Conservation (phyloP, 2,329 filamentous ascomycete species). For the Ophiocordyceps polyrhachis-furcata region DNA sequence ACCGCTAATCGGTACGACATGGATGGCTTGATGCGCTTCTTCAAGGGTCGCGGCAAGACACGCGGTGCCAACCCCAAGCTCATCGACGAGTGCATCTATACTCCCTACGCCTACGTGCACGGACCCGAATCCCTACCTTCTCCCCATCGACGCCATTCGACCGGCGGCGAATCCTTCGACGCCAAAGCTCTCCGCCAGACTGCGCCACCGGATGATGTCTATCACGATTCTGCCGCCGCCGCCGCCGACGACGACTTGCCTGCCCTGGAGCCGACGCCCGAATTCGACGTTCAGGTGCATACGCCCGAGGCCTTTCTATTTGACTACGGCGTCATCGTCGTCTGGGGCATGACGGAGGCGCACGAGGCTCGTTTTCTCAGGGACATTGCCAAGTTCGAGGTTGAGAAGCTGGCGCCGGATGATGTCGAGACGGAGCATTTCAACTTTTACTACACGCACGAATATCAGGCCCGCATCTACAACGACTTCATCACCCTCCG, state of each 20-base stretch:
- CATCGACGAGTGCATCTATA: slow-evolving; percentile 96
- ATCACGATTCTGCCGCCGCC: slow-evolving; percentile 7
- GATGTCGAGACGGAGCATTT: slow-evolving; percentile 94
- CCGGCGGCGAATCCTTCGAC: slow-evolving; percentile 42
- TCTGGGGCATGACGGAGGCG: slow-evolving; percentile 90
- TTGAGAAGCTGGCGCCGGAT: slow-evolving; percentile 71
- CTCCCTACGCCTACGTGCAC: slow-evolving; percentile 61
- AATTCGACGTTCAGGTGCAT: slow-evolving; percentile 77
- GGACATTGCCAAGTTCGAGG: slow-evolving; percentile 85
- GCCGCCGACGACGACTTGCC: slow-evolving; percentile 2
- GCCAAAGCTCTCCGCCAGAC: slow-evolving; percentile 25
- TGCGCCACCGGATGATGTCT: slow-evolving; percentile 21
- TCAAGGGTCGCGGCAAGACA: slow-evolving; percentile 66
- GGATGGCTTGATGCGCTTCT: slow-evolving; percentile 72
- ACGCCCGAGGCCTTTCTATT: slow-evolving; percentile 93
- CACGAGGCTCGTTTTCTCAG: slow-evolving; percentile 85
- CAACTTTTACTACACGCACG: slow-evolving; percentile 97
- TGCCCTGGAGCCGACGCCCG: slow-evolving; percentile 11
- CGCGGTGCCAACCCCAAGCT: slow-evolving; percentile 73
- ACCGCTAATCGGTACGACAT: slow-evolving; percentile 84
- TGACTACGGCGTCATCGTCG: slow-evolving; percentile 91
- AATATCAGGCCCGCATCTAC: slow-evolving; percentile 97
- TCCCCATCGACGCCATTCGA: slow-evolving; percentile 54
- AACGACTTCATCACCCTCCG: slow-evolving; percentile 95
- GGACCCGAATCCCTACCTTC: slow-evolving; percentile 19